These are phyloP conservation scores for Aureobasidium uvarum DNA, from an alignment of 2,329 filamentous ascomycete genomes.

Conservation along the genomic window DNA sequence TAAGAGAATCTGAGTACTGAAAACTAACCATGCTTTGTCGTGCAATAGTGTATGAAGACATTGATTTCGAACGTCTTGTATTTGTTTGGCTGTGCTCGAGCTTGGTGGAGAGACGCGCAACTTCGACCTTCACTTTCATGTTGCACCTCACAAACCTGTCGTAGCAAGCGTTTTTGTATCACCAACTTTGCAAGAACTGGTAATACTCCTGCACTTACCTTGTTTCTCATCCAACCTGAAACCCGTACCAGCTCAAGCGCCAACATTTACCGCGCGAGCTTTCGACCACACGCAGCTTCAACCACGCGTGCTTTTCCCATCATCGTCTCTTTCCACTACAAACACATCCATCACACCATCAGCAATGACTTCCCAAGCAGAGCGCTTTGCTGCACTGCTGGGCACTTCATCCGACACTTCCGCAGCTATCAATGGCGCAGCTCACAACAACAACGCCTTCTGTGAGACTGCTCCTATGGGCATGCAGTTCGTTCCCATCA, in stretches of 20 bases:
- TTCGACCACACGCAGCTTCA: slow-evolving; percentile 6
- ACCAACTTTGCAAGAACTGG: neutral
- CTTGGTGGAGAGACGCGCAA: slow-evolving; percentile 10
- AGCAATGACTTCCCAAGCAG: slow-evolving; percentile 8
- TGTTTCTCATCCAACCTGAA: neutral
- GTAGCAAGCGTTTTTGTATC: neutral
- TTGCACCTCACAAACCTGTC: neutral
- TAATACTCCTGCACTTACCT: neutral
- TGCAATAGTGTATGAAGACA: neutral
- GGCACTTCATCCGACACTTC: neutral
- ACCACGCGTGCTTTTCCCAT: slow-evolving; percentile 3
- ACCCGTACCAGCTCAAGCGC: neutral
- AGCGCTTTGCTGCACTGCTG: slow-evolving; percentile 18
- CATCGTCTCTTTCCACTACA: neutral
- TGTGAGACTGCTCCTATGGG: slow-evolving; percentile 39
- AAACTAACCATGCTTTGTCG: no score
- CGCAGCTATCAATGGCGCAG: neutral
- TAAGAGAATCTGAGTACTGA: neutral
- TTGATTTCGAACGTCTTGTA: neutral
- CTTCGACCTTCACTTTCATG: slow-evolving; percentile 7
- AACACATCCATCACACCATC: neutral
- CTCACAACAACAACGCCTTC: slow-evolving; percentile 26
- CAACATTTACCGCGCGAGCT: slow-evolving; percentile 7
- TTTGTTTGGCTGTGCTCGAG: neutral
- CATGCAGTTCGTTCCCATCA: slow-evolving; percentile 43